These are phyloP conservation scores for Chrysoporthe deuterocubensis DNA, from an alignment of 2,329 filamentous ascomycete species.

Conservation along the genomic window DNA sequence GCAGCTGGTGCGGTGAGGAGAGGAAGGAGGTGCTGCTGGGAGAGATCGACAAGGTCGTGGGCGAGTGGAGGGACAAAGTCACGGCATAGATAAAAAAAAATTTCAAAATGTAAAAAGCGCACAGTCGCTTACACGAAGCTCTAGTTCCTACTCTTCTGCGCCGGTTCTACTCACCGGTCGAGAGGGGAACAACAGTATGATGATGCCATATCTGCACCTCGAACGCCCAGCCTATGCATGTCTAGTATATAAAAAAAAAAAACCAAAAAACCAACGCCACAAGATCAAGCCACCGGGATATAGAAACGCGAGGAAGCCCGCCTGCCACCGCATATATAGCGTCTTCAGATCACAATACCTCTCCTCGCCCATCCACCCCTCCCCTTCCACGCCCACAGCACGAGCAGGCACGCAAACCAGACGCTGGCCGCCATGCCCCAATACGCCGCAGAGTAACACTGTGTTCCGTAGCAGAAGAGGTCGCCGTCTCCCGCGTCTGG, in stretches of 20 bases:
- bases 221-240: conserved; percentile 21
- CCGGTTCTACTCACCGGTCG: background rate
- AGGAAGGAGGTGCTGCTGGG: conserved; percentile 64
- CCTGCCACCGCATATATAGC: background rate
- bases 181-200: background rate
- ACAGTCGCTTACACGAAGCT: background rate
- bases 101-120: background rate
- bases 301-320: background rate
- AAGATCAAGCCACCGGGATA: background rate
- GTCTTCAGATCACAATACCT: conserved; percentile 66
- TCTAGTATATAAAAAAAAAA: background rate
- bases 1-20: conserved; percentile 69
- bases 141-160: too few relatives aligned
- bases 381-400: conserved; percentile 82
- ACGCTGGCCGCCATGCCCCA: conserved; percentile 86
- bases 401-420: conserved; percentile 73
- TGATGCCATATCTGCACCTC: background rate
- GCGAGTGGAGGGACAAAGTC: conserved; percentile 31
- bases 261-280: background rate
- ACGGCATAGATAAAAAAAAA: conserved; percentile 13
- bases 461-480: conserved; percentile 76
- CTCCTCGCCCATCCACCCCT: conserved; percentile 74
- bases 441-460: conserved; percentile 81
- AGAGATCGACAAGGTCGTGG: conserved; percentile 46
- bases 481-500: conserved; percentile 44